A percentile compares a stretch with the other conserved stretches of the same genome.
These are phyloP conservation scores for Nymphaea colorata DNA, from an alignment of 164 flowering plant species.

Conservation along the genomic window DNA sequence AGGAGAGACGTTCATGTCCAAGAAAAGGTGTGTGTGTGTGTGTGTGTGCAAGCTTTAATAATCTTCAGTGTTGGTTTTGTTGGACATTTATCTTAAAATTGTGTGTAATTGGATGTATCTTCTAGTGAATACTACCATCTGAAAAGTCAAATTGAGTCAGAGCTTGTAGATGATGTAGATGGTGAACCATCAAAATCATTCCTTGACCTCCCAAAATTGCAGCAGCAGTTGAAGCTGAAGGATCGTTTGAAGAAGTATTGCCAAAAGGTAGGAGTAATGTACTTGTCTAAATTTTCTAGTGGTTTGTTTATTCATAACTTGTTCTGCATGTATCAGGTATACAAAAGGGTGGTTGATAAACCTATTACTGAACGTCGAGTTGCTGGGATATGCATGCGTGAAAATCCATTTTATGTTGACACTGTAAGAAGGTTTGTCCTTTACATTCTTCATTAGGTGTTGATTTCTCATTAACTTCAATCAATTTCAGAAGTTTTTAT, in stretches of 20 bases:
- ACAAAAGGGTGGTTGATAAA: conserved; percentile 84
- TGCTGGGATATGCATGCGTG: conserved; percentile 99
- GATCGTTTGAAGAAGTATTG: conserved; percentile 94
- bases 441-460: neutral
- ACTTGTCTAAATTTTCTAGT: neutral
- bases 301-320: too few species aligned
- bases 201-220: conserved; percentile 72
- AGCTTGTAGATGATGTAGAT: conserved; percentile 47
- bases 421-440: conserved; percentile 87
- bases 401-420: conserved; percentile 92
- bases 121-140: conserved; percentile 87
- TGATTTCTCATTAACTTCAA: too few species aligned
- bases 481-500: neutral
- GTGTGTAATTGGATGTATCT: neutral
- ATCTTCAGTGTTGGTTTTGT: conserved; percentile 4
- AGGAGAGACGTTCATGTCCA: conserved; percentile 87
- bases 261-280: conserved; percentile 57
- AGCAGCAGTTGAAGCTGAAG: conserved; percentile 74
- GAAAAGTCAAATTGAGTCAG: conserved; percentile 97
- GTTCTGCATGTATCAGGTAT: conserved; percentile 43
- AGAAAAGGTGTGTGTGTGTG: conserved; percentile 55
- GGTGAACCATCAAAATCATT: conserved; percentile 65
- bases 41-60: neutral
- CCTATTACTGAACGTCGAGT: conserved; percentile 89
- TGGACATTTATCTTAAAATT: neutral